Evolutionary conservation across 129 eudicot species (phyloP).

Genomic region (Ambrosia artemisiifolia): DNA sequence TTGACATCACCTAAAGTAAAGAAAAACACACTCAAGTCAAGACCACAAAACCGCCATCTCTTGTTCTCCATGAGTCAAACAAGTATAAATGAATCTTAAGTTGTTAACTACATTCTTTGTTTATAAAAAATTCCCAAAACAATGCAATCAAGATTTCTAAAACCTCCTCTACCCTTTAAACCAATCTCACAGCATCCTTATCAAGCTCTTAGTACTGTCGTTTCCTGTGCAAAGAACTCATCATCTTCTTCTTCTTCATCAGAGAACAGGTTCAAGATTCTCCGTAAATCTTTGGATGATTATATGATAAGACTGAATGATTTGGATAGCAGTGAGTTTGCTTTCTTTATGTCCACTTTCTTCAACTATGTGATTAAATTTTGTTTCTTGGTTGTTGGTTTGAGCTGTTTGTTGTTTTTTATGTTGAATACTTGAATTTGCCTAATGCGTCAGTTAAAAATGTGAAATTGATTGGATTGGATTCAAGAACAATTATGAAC

Average conservation of each 20-base stretch:
- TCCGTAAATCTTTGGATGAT: constrained; percentile 35
- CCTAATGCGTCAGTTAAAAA: neutral
- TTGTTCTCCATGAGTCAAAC: neutral
- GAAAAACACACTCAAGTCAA: too few relatives aligned
- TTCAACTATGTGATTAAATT: neutral
- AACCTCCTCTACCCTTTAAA: constrained; percentile 27
- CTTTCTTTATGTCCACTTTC: neutral
- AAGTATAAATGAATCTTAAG: neutral
- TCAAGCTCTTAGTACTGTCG: too few relatives aligned
- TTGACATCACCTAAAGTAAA: too few relatives aligned
- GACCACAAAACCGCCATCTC: too few relatives aligned
- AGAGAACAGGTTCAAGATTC: constrained; percentile 47
- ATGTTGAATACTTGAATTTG: constrained; percentile 3
- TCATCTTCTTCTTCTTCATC: constrained; percentile 9
- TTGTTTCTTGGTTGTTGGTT: neutral
- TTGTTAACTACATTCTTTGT: neutral
- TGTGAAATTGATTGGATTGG: constrained; percentile 6
- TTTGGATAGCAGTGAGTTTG: constrained; percentile 54
- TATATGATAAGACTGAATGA: constrained; percentile 52
- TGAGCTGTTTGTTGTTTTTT: neutral
- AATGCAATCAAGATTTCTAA: constrained; percentile 42
- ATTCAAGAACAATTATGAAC: neutral
- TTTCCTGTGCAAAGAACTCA: constrained; percentile 24
- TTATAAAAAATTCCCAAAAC: neutral
- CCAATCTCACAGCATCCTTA: constrained; percentile 16